phyloP scores from a whole-genome alignment of 148 eudicot species.

The Selenicereus undatus region DNA sequence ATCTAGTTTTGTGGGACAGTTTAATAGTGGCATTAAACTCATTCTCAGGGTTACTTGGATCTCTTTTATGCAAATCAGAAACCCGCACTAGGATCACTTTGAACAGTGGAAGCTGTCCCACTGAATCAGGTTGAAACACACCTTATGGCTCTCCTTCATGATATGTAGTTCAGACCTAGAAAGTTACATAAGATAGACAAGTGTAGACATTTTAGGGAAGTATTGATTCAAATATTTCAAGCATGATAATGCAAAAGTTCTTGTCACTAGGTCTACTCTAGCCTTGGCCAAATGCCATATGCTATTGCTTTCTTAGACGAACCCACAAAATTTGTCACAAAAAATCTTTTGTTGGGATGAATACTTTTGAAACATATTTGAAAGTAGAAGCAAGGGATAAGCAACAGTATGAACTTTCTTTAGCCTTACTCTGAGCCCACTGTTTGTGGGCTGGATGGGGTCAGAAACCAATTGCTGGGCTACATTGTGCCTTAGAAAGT shows the following conservation, averaged over 20 bases:
- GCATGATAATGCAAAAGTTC: not conserved
- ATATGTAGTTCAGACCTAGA: not conserved
- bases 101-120: not conserved
- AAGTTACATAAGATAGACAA: not conserved
- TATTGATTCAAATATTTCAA: not conserved
- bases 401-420: too few species aligned
- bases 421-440: not conserved
- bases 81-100: not conserved
- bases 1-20: not conserved
- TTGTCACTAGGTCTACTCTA: not conserved
- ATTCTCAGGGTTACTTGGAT: not conserved
- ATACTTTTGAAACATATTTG: too few species aligned
- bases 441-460: not conserved
- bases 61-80: not conserved
- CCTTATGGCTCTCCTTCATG: not conserved
- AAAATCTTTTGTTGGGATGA: too few species aligned
- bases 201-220: not conserved
- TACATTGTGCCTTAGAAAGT: not conserved
- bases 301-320: not conserved
- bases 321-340: too few species aligned
- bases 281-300: not conserved
- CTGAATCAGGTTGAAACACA: not conserved
- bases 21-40: not conserved
- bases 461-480: not conserved
- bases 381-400: too few species aligned